Conservation (phyloP, 2,329 filamentous ascomycete genomes). For the Pseudogymnoascus sp. region DNA sequence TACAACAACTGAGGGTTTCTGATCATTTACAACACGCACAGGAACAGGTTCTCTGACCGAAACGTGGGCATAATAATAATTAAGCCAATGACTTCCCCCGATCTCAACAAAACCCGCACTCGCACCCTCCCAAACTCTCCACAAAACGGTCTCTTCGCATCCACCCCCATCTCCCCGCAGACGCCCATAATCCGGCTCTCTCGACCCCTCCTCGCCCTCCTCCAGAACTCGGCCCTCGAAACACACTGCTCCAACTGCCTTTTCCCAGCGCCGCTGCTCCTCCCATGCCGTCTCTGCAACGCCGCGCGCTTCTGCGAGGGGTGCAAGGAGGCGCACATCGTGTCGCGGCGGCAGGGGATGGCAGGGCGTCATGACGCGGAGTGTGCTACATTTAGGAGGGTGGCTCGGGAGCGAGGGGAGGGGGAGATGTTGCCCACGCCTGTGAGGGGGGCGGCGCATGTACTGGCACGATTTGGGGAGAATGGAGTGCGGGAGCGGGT, state of each 20-base stretch:
- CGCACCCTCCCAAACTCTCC: not conserved
- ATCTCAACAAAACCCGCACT: not conserved
- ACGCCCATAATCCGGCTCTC: not conserved
- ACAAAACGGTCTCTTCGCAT: slow-evolving; percentile 2
- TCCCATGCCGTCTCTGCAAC: not conserved
- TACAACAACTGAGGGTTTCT: no score
- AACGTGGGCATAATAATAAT: no score
- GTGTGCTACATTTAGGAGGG: not conserved
- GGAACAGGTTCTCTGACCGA: no score
- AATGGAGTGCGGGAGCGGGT: not conserved
- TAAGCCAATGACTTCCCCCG: not conserved
- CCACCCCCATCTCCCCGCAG: not conserved
- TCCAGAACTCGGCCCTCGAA: slow-evolving; percentile 6
- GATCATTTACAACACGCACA: no score
- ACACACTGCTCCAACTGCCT: not conserved
- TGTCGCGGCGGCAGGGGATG: not conserved
- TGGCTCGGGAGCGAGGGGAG: not conserved
- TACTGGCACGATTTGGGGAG: not conserved
- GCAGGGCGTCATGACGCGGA: slow-evolving; percentile 3
- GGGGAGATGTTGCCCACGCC: not conserved
- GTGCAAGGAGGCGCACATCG: not conserved
- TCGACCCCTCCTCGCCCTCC: not conserved
- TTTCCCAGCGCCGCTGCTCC: not conserved
- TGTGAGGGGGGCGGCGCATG: slow-evolving; percentile 4
- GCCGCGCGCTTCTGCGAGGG: not conserved